Conservation (phyloP, 805 yeast genomes). For the Candida mattraensis region DNA sequence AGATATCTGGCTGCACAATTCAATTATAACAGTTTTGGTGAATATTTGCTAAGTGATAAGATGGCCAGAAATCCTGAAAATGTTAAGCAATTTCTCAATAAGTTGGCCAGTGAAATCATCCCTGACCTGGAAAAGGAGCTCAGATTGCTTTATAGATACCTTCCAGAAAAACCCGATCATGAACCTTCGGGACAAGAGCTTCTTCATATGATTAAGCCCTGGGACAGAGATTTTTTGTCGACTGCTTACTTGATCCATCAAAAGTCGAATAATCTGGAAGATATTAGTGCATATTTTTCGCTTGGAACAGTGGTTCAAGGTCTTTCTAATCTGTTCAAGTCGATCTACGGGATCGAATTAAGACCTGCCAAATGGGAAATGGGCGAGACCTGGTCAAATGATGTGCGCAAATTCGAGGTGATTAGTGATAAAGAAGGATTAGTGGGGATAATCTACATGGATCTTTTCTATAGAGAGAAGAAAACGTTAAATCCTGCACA, state of each 20-base stretch:
- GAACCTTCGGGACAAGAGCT: constrained; percentile 39
- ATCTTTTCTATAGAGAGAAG: constrained; percentile 74
- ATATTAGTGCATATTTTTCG: constrained; percentile 72
- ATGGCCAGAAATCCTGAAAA: constrained; percentile 83
- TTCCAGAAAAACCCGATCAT: constrained; percentile 19
- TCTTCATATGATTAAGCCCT: constrained; percentile 61
- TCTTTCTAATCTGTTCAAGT: constrained; percentile 64
- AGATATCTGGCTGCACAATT: constrained; percentile 70
- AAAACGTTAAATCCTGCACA: constrained; percentile 90
- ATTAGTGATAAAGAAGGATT: constrained; percentile 60
- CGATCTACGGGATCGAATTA: constrained; percentile 74
- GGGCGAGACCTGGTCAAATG: constrained; percentile 89
- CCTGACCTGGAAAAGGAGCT: constrained; percentile 64
- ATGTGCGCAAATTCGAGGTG: constrained; percentile 80
- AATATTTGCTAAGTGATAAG: constrained; percentile 82
- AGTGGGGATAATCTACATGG: constrained; percentile 84
- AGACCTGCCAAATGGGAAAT: constrained; percentile 58
- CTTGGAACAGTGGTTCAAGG: constrained; percentile 87
- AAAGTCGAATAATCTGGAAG: constrained; percentile 39
- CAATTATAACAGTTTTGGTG: constrained; percentile 68
- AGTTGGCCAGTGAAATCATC: constrained; percentile 51
- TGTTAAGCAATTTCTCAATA: constrained; percentile 66
- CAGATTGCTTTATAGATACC: constrained; percentile 38
- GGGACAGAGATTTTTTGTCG: constrained; percentile 81
- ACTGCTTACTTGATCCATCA: constrained; percentile 31